Base-by-base conservation (phyloP, 257 asterid species). In the Vinca minor region DNA sequence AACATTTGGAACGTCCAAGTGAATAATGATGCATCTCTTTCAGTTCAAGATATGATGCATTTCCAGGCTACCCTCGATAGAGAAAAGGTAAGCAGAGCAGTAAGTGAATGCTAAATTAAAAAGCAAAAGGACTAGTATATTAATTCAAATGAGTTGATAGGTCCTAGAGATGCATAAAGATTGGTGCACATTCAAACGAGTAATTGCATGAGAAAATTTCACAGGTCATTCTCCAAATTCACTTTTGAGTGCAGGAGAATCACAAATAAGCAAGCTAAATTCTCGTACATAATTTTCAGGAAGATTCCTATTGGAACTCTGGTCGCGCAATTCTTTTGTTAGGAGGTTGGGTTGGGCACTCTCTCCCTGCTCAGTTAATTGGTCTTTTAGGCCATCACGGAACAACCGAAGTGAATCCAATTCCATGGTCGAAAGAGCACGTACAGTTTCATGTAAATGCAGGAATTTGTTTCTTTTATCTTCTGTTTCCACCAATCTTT, bases 401-500 rank as follows among this genome's bases (percentile, higher is more conserved):
- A 87, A 88, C 60, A 79, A 69, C 62, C 71, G 79, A 20, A 84
- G 77, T n/a, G n/a, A n/a, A n/a, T n/a, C n/a, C 52, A 88, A 84
- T 53, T 86, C 87, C 38, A 65, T 67, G 2, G 93, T 75, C 14
- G 95, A 83, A 66, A 78, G 58, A 53, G 81, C 65, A 49, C 68
- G 81, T 71, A 81, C 82, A 0, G 86, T 73, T 73, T 80, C 83
- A 10, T 82, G 83, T 77, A 92, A 68, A 25, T n/a, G 47, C 59
- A 67, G 77, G 44, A 82, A 72, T 67, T 79, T 73, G 34, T 64
- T 72, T 78, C 90, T 81, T 41, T 76, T 75, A 73, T 81, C 96
- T 77, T 84, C 87, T 21, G 73, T 74, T 74, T 78, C 87, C 18
- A 84, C 83, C 84, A 89, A 47, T 70, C 78, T 84, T 70, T 73